phyloP scores from a whole-genome alignment of 495 filamentous ascomycete species.

The Hypoxylon fuscum region DNA sequence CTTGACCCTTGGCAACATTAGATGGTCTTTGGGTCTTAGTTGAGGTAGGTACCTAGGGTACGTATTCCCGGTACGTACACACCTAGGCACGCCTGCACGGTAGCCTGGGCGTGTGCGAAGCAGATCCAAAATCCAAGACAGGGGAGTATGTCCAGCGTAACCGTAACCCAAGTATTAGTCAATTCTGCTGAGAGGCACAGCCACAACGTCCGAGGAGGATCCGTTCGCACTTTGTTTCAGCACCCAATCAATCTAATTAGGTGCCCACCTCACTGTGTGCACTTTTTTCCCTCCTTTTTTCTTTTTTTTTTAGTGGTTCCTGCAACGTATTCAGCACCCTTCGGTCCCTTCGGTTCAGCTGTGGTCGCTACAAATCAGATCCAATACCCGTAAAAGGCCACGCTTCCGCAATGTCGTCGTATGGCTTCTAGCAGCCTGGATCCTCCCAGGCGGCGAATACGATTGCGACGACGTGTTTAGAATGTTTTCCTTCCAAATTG shows the following conservation, averaged over 20 bases:
- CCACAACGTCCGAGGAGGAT: conserved; percentile 43
- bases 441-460: conserved; percentile 32
- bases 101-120: conserved; percentile 25
- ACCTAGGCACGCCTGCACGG: no score
- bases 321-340: background rate
- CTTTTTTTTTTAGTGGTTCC: conserved; percentile 8
- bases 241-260: conserved; percentile 29
- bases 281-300: no score
- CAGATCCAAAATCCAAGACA: conserved; percentile 17
- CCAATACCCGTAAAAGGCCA: conserved; percentile 13
- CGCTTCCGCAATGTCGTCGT: conserved; percentile 31
- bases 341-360: conserved; percentile 25
- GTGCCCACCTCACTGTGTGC: conserved; percentile 30
- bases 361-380: conserved; percentile 2
- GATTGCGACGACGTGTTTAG: conserved; percentile 34
- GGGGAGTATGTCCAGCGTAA: conserved; percentile 27
- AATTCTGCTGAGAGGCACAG: conserved; percentile 28
- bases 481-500: conserved; percentile 14
- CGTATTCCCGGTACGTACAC: conserved; percentile 6
- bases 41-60: conserved; percentile 18
- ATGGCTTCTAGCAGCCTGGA: conserved; percentile 18
- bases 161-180: conserved; percentile 28
- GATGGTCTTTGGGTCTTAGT: conserved; percentile 16
- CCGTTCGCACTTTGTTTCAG: conserved; percentile 46
- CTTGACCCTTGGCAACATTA: no score